Evolutionary conservation across 345 rosid genomes (phyloP), one percentile per base, ranked within the genome.

Genomic region (Lumnitzera racemosa): DNA sequence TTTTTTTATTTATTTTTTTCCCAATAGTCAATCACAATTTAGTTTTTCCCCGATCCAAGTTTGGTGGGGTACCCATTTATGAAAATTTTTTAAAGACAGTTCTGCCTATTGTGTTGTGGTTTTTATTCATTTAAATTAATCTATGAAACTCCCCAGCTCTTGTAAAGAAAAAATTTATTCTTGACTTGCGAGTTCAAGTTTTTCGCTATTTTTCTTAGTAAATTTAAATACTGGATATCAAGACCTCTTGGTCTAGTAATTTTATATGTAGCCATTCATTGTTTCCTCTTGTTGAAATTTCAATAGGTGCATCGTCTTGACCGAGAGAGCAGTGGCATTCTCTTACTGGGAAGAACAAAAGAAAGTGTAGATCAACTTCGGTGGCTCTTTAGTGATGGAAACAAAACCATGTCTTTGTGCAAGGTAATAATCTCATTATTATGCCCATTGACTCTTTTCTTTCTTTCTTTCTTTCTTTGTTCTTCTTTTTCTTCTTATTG

Each of bases 281-380:
- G 59, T 13, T 49, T 51, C 36, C 53, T 72, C 56, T 53, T 47
- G 49, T 58, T 2, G 15, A 50, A 67, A 29, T 25, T 51, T 59
- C 65, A 49, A 68, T 71, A 91, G 98, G 96, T 89, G 65, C 96
- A 89, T 63, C 96, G 95, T 53, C 92, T 89, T 52, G 98, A 89
- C 62, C 79, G 89, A 75, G 98, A 91, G 75, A 83, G 82, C 67
- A 91, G 98, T 46, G 98, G 98, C 55, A 83, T 91, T 59, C 74
- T 87, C 62, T 69, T 91, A 56, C 71, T 87, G 90, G 96, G 92
- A 36, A 78, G 98, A 70, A 81, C 86, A 43, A 80, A 77, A 78
- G 90, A 89, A 75, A 91, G 91, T 60, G 68, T 78, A 12, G 68
- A 69, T 67, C 76, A 63, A 74, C 95, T 91, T 64, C 90, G 82